phyloP scores from a whole-genome alignment of 177 flowering plant genomes.

The Vitis hybrid region DNA sequence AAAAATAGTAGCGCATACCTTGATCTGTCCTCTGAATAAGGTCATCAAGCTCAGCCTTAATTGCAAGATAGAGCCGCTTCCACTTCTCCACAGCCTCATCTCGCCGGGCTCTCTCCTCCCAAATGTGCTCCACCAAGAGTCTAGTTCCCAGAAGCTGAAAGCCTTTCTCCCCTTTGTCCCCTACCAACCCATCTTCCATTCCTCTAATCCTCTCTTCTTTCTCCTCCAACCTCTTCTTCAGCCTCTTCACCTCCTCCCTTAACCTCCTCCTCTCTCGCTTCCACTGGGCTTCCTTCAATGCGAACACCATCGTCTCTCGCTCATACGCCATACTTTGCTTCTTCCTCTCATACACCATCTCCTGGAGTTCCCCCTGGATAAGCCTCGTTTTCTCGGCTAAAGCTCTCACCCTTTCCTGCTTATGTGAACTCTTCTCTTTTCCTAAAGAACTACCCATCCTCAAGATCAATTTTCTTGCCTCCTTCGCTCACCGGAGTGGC shows the following conservation, averaged over 20 bases:
- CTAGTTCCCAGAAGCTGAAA: constrained; percentile 19
- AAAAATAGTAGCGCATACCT: constrained; percentile 22
- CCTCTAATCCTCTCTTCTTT: constrained; percentile 29
- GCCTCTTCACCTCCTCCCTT: constrained; percentile 44
- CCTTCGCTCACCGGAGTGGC: too few relatives aligned
- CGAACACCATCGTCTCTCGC: constrained; percentile 36
- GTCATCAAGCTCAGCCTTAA: constrained; percentile 78
- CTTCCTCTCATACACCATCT: constrained; percentile 37
- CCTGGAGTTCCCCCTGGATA: constrained; percentile 36
- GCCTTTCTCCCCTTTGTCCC: constrained; percentile 18
- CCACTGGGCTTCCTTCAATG: constrained; percentile 52
- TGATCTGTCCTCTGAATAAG: constrained; percentile 65
- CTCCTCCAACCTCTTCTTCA: constrained; percentile 45
- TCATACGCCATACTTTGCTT: constrained; percentile 36
- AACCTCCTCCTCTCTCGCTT: constrained; percentile 52
- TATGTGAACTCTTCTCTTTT: constrained; percentile 11
- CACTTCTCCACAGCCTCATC: constrained; percentile 80
- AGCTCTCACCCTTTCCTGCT: constrained; percentile 6
- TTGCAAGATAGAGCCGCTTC: constrained; percentile 76
- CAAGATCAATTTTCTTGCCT: too few relatives aligned
- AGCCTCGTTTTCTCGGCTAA: constrained; percentile 37
- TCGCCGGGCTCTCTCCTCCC: constrained; percentile 47
- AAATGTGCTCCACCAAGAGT: constrained; percentile 41
- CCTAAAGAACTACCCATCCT: constrained; percentile 40
- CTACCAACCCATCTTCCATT: constrained; percentile 20